Conservation (phyloP, 225 moss, liverwort and hornwort genomes). For the Lunularia cruciata region DNA sequence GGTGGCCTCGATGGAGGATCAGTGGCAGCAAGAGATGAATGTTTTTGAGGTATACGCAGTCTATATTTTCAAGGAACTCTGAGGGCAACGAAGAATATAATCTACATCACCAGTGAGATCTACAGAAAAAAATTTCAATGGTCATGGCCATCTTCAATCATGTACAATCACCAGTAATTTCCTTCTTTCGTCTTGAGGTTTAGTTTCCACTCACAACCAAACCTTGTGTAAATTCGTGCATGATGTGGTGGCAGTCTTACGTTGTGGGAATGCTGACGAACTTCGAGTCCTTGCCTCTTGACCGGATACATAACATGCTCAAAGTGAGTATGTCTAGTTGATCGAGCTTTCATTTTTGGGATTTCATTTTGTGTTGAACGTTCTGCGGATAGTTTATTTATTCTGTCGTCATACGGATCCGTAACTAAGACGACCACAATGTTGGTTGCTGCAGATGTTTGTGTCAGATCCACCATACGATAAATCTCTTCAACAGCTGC, state of each 20-base stretch:
- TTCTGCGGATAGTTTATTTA: too few species aligned
- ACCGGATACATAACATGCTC: conserved; percentile 98
- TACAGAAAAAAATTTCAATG: too few species aligned
- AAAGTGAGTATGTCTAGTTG: conserved; percentile 56
- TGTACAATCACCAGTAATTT: too few species aligned
- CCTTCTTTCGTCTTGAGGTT: too few species aligned
- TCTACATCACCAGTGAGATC: too few species aligned
- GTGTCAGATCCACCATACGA: conserved; percentile 98
- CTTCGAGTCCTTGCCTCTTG: conserved; percentile 94
- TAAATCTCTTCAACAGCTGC: conserved; percentile 84
- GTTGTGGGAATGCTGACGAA: conserved; percentile 97
- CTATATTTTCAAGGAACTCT: too few species aligned
- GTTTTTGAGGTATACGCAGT: conserved; percentile 70
- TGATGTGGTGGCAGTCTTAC: conserved; percentile 71
- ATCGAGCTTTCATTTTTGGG: too few species aligned
- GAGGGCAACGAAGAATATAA: too few species aligned
- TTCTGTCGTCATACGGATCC: background rate
- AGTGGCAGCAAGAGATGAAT: conserved; percentile 99
- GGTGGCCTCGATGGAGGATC: conserved; percentile 98
- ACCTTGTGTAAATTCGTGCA: too few species aligned
- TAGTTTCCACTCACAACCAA: too few species aligned
- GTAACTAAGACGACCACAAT: background rate
- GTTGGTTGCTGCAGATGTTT: conserved; percentile 76
- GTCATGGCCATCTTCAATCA: too few species aligned
- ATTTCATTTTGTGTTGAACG: too few species aligned